Base-by-base conservation (phyloP, 805 yeast genomes). In the Cyberlindnera subsufficiens region DNA sequence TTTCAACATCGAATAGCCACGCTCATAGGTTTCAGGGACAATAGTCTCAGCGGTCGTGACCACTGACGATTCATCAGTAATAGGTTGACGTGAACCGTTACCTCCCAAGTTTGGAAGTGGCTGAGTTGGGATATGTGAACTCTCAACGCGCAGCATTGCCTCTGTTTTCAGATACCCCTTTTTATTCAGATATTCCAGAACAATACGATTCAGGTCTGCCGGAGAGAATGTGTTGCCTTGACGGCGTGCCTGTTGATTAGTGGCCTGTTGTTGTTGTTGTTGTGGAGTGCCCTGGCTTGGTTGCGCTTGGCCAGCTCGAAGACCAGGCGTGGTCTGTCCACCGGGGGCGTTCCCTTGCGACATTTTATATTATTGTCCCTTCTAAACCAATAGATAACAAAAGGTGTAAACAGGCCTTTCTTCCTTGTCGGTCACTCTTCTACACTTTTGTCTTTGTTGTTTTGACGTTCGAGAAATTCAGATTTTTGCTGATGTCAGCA, bases 141-240 rank as follows among this genome's bases (percentile, higher is more conserved):
- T 77, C 61, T 93, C 99, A 47, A 89, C 78, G 48, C 99, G 77
- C 39, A 93, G 72, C 82, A 90, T 86, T 3, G 96, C 89, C 61
- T 93, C 99, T 0, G 99, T 91, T 52, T 83, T 80, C 53, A 86
- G 90, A 58, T 88, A 93, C 3, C 99, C 99, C 61, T 90, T 89
- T 57, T 93, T 91, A 61, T 82, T 85, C 52, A 93, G 72, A 55
- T 91, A 93, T 55, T 93, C 99, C 55, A 93, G 71, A 30, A 93
- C 98, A 58, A 93, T 87, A 49, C 93, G 71, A 62, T 90, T 91
- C 59, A 93, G 72, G 61, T 93, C 98, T 5, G 91, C 89, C 38
- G 86, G 88, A 0, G 95, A 80, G 46, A 80, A 78, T 50, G 74
- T 78, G 6, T 60, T 63, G 10, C 53, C 50, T 27, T 44, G 51